A percentile compares a stretch with the other conserved stretches of the same genome.
Conservation (phyloP, 2,329 filamentous ascomycete genomes). For the Geosmithia putterillii region DNA sequence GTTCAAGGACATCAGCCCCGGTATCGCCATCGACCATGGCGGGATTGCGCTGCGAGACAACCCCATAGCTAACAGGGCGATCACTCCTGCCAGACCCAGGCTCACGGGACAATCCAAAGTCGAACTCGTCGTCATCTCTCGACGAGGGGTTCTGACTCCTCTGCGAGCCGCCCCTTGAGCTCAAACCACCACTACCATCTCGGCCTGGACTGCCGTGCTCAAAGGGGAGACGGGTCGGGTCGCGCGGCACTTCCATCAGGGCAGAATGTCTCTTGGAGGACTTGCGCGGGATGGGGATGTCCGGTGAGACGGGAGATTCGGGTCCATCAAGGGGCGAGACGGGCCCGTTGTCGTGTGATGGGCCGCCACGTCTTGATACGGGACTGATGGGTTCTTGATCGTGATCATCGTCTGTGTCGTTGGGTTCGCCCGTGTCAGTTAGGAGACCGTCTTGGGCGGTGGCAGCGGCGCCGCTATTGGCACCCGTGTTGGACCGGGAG, state of each 20-base stretch:
- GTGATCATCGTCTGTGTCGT: conserved; percentile 24
- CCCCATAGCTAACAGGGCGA: conserved; percentile 40
- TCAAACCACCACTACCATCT: no score
- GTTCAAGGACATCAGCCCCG: conserved; percentile 8
- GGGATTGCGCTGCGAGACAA: conserved; percentile 45
- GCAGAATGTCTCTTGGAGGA: conserved; percentile 54
- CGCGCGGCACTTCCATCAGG: not conserved
- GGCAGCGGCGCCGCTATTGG: conserved; percentile 2
- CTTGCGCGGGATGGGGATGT: conserved; percentile 48
- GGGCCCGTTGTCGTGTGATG: no score
- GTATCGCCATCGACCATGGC: conserved; percentile 33
- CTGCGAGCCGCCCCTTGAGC: conserved; percentile 37
- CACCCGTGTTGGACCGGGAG: not conserved
- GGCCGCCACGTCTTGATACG: no score
- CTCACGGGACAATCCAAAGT: conserved; percentile 15
- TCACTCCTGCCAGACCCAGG: conserved; percentile 22
- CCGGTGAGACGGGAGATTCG: no score
- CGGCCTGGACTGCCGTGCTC: conserved; percentile 43
- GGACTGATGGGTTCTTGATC: conserved; percentile 27
- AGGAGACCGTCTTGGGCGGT: conserved; percentile 22
- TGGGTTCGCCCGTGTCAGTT: conserved; percentile 32
- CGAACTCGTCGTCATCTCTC: conserved; percentile 17
- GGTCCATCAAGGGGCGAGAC: no score
- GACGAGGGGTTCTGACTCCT: conserved; percentile 41
- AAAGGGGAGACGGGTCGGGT: conserved; percentile 34